Evolutionary conservation across 306 rosid genomes (phyloP).

Genomic region (Dryas alaskensis): DNA sequence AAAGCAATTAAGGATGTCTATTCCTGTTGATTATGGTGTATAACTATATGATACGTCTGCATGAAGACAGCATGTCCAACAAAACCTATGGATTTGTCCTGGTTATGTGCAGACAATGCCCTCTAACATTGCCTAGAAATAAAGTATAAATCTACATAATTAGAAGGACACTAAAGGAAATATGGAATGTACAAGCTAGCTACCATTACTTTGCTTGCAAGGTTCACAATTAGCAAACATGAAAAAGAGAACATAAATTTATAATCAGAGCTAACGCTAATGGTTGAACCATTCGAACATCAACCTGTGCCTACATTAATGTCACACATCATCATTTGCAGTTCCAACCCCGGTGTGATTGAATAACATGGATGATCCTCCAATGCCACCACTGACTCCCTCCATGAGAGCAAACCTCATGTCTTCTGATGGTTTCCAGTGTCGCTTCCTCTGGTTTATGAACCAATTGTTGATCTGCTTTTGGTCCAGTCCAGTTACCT

Average conservation of each 20-base stretch:
- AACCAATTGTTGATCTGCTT: conserved; percentile 93
- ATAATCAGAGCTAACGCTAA: too few species aligned
- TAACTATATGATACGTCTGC: too few species aligned
- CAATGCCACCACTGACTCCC: conserved; percentile 16
- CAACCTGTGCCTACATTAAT: neutral
- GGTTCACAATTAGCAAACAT: neutral
- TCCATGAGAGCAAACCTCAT: conserved; percentile 58
- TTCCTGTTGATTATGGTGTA: too few species aligned
- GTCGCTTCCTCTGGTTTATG: conserved; percentile 87
- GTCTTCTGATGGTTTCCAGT: conserved; percentile 88
- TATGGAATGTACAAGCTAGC: too few species aligned
- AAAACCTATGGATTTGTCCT: too few species aligned
- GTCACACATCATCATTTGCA: conserved; percentile 2
- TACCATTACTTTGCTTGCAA: neutral
- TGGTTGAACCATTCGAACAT: neutral
- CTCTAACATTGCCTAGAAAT: too few species aligned
- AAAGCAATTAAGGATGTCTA: too few species aligned
- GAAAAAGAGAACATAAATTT: too few species aligned
- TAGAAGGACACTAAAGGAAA: too few species aligned
- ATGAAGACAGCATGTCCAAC: too few species aligned
- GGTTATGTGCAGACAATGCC: too few species aligned
- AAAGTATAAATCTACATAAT: too few species aligned
- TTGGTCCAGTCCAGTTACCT: conserved; percentile 58
- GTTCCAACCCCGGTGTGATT: neutral
- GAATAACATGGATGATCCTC: neutral